phyloP scores from a whole-genome alignment of 169 alveolate species.

The Plasmodium ovale region DNA sequence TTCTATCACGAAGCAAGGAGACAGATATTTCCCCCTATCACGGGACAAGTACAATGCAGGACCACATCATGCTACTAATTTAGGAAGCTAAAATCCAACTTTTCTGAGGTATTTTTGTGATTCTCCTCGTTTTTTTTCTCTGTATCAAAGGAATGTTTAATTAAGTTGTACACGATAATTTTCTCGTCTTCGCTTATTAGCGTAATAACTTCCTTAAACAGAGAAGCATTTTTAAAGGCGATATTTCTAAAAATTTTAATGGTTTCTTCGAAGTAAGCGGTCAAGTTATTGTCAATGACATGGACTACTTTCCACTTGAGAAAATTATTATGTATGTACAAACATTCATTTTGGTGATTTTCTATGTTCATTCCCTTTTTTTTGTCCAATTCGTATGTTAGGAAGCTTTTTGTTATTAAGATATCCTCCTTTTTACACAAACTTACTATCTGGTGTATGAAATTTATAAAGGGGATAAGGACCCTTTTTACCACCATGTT shows the following conservation, averaged over 20 bases:
- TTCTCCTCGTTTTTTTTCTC: constrained; percentile 8
- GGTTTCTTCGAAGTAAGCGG: constrained; percentile 52
- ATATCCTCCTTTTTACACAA: constrained; percentile 33
- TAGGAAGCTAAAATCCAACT: constrained; percentile 57
- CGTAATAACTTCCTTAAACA: constrained; percentile 44
- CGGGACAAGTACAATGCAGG: no score
- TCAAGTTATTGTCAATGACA: constrained; percentile 9
- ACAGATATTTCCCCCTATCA: no score
- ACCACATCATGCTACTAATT: constrained; percentile 3
- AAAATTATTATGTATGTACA: constrained; percentile 10
- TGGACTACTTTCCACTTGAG: neutral
- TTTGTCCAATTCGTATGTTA: neutral
- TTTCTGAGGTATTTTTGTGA: constrained; percentile 19
- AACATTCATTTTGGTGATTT: neutral
- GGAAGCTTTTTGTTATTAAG: constrained; percentile 27
- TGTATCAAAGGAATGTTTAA: constrained; percentile 41
- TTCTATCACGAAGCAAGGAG: no score
- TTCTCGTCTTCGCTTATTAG: constrained; percentile 42
- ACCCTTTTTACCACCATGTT: constrained; percentile 4
- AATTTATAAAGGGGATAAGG: constrained; percentile 28
- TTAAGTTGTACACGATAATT: constrained; percentile 50
- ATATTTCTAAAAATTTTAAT: constrained; percentile 59
- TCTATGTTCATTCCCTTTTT: neutral
- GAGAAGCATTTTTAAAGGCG: constrained; percentile 57
- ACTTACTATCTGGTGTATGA: constrained; percentile 21